Conservation (phyloP, 805 yeast species). For the Candida succiphila region DNA sequence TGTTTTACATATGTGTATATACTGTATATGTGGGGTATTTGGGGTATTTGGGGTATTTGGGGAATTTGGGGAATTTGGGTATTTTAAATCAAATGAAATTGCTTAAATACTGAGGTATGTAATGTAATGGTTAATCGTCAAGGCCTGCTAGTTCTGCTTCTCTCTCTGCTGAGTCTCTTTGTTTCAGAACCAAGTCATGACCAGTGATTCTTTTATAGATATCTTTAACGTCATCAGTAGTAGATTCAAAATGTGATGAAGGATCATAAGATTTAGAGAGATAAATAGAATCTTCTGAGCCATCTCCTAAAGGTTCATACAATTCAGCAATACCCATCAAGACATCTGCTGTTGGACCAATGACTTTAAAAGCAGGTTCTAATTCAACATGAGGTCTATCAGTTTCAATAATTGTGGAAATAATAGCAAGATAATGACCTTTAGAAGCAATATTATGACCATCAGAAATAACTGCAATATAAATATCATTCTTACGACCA, state of each 20-base stretch:
- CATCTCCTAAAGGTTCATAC: constrained; percentile 81
- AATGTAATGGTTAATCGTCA: constrained; percentile 1
- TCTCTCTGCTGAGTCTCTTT: constrained; percentile 60
- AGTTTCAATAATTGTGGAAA: constrained; percentile 91
- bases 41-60: neutral
- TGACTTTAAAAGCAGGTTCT: constrained; percentile 85
- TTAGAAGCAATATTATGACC: constrained; percentile 85
- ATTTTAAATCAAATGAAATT: neutral
- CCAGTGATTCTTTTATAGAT: constrained; percentile 88
- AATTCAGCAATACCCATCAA: constrained; percentile 92
- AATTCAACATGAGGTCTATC: constrained; percentile 86
- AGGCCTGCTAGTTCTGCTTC: constrained; percentile 37
- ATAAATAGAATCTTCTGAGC: constrained; percentile 66
- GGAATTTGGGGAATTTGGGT: constrained; percentile 1
- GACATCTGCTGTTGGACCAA: constrained; percentile 72
- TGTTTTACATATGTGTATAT: no score
- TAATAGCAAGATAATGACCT: constrained; percentile 86
- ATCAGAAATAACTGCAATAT: constrained; percentile 81
- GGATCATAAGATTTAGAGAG: constrained; percentile 90
- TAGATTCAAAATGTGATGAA: constrained; percentile 88
- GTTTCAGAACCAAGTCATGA: constrained; percentile 78
- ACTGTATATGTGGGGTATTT: neutral
- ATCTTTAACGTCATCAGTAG: constrained; percentile 95
- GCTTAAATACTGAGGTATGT: neutral
- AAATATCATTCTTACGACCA: constrained; percentile 86